These are phyloP conservation scores for Hyphopichia buzzinii DNA, from an alignment of 1,139 yeast genomes.

Conservation along the genomic window DNA sequence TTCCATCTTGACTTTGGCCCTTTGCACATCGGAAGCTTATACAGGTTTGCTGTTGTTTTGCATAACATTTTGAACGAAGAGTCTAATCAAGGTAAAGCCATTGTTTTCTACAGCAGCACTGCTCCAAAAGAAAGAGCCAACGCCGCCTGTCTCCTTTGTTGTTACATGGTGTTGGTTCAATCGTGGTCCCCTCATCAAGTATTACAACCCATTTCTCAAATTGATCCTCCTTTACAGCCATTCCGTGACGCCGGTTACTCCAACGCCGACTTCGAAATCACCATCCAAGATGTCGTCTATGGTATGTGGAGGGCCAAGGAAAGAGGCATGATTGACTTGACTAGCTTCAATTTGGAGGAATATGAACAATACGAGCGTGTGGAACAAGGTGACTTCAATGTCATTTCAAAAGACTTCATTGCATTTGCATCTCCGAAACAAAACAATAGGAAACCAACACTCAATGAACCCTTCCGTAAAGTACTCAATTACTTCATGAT, in stretches of 20 bases:
- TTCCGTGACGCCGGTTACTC: conserved; percentile 98
- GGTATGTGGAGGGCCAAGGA: conserved; percentile 99
- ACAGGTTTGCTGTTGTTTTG: conserved; percentile 89
- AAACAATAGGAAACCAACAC: conserved; percentile 40
- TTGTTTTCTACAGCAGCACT: conserved; percentile 83
- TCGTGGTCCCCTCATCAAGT: conserved; percentile 99
- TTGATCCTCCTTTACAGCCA: conserved; percentile 90
- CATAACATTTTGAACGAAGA: conserved; percentile 90
- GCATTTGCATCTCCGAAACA: conserved; percentile 98
- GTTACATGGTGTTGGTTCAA: conserved; percentile 93
- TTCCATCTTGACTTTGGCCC: conserved; percentile 98
- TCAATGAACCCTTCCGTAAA: conserved; percentile 74
- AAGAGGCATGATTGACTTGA: conserved; percentile 80
- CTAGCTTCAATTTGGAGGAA: conserved; percentile 86
- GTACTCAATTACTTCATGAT: conserved; percentile 74
- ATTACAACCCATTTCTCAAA: conserved; percentile 87
- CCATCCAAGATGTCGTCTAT: conserved; percentile 92
- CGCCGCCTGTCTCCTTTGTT: conserved; percentile 90
- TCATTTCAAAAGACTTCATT: conserved; percentile 86
- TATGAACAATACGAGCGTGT: conserved; percentile 93
- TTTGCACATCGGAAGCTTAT: conserved; percentile 84
- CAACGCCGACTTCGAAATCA: conserved; percentile 87
- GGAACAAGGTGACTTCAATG: conserved; percentile 95
- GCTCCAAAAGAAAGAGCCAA: conserved; percentile 83
- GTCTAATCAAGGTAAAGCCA: conserved; percentile 80